Evolutionary conservation across 78 protist genomes (phyloP).

Genomic region (Monosiga brevicollis): DNA sequence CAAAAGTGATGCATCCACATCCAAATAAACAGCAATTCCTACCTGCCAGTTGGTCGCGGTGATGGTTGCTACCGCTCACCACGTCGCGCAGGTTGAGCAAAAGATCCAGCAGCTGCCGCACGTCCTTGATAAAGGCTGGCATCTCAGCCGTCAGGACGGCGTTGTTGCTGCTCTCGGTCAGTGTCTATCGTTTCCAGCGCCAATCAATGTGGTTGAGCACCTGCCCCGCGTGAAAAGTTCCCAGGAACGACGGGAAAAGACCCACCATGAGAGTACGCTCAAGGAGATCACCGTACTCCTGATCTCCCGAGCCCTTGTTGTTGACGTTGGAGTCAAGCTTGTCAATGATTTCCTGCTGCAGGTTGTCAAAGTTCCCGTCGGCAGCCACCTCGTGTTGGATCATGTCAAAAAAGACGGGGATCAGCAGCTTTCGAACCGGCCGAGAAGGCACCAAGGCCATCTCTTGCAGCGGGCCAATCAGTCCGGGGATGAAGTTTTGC

Average conservation of each 20-base stretch:
- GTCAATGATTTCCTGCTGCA: slow-evolving; percentile 5
- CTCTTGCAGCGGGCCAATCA: slow-evolving; percentile 4
- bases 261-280: neutral
- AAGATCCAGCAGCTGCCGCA: neutral
- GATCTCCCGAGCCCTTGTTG: neutral
- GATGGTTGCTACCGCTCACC: neutral
- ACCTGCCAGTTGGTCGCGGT: neutral
- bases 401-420: neutral
- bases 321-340: neutral
- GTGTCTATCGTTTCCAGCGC: neutral
- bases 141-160: neutral
- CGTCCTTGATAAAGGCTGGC: neutral
- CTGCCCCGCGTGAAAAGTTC: no score
- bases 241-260: neutral
- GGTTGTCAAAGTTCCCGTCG: neutral
- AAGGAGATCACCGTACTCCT: neutral
- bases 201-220: neutral
- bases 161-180: neutral
- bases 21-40: no score
- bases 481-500: neutral
- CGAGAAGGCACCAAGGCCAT: neutral
- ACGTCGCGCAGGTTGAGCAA: neutral
- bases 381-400: neutral
- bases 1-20: no score
- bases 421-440: neutral